Conservation (phyloP, 1,284 basidiomycete genomes). For the Tylopilus sp. region DNA sequence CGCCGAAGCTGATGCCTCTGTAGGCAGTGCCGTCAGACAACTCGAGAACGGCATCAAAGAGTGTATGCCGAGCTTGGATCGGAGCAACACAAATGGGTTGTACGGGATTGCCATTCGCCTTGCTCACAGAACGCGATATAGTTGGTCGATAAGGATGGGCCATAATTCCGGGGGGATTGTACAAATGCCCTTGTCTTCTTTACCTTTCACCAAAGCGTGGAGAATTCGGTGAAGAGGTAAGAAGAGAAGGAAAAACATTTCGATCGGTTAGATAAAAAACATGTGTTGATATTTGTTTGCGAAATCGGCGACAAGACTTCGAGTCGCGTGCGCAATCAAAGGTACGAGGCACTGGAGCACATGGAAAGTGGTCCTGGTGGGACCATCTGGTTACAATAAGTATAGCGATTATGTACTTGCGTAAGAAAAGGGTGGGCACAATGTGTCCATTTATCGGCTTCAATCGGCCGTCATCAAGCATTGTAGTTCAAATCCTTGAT, state of each 20-base stretch:
- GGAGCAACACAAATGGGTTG: constrained; percentile 54
- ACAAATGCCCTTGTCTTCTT: constrained; percentile 41
- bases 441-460: not conserved
- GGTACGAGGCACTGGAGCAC: no score
- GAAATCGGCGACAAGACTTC: not conserved
- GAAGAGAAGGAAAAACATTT: constrained; percentile 34
- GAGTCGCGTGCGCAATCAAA: not conserved
- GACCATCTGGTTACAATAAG: not conserved
- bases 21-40: constrained; percentile 89
- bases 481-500: constrained; percentile 1
- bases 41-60: constrained; percentile 76
- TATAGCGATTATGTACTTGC: not conserved
- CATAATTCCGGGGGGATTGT: constrained; percentile 27
- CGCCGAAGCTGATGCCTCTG: constrained; percentile 92
- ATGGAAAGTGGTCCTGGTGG: not conserved
- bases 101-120: constrained; percentile 44
- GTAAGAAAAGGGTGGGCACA: not conserved
- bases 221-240: constrained; percentile 45
- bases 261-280: constrained; percentile 7
- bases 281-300: constrained; percentile 31
- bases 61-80: constrained; percentile 15
- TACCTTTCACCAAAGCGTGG: constrained; percentile 51
- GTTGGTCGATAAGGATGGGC: constrained; percentile 41
- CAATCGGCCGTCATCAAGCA: not conserved
- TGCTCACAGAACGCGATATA: constrained; percentile 48